Evolutionary conservation across 2,329 filamentous ascomycete genomes (phyloP).

Genomic region (Rasamsonia emersonii): DNA sequence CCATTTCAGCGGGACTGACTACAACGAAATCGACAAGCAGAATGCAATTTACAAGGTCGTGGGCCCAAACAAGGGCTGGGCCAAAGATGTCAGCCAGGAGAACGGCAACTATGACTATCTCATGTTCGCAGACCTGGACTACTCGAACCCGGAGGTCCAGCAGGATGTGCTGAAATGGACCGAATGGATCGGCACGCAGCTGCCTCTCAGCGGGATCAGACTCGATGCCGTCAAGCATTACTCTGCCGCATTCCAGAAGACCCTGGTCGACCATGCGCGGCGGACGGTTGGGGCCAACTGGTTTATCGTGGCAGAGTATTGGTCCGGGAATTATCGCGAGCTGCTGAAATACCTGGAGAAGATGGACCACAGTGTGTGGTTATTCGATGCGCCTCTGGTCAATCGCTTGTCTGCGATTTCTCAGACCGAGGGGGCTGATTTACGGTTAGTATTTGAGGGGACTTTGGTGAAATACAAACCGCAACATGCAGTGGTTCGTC

Average conservation of each 20-base stretch:
- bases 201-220: constrained; percentile 57
- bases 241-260: constrained; percentile 55
- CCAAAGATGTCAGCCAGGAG: constrained; percentile 51
- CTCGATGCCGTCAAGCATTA: constrained; percentile 69
- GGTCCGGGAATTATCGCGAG: constrained; percentile 50
- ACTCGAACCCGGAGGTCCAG: constrained; percentile 54
- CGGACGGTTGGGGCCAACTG: constrained; percentile 43
- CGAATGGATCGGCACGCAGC: constrained; percentile 54
- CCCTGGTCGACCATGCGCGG: constrained; percentile 54
- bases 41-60: constrained; percentile 59
- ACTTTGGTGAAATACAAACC: constrained; percentile 50
- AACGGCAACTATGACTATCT: constrained; percentile 61
- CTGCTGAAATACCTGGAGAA: constrained; percentile 50
- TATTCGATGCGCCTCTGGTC: constrained; percentile 62
- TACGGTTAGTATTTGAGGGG: constrained; percentile 55
- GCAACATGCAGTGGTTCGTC: constrained; percentile 48
- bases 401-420: constrained; percentile 58
- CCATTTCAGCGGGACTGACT: constrained; percentile 63
- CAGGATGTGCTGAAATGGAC: constrained; percentile 60
- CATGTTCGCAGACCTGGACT: constrained; percentile 66
- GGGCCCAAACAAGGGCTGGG: constrained; percentile 57
- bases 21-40: constrained; percentile 47
- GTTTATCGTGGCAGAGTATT: constrained; percentile 64
- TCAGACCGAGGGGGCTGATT: constrained; percentile 47
- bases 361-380: constrained; percentile 50